Base-by-base conservation (phyloP, 495 filamentous ascomycete species). In the Articulospora tetracladia region DNA sequence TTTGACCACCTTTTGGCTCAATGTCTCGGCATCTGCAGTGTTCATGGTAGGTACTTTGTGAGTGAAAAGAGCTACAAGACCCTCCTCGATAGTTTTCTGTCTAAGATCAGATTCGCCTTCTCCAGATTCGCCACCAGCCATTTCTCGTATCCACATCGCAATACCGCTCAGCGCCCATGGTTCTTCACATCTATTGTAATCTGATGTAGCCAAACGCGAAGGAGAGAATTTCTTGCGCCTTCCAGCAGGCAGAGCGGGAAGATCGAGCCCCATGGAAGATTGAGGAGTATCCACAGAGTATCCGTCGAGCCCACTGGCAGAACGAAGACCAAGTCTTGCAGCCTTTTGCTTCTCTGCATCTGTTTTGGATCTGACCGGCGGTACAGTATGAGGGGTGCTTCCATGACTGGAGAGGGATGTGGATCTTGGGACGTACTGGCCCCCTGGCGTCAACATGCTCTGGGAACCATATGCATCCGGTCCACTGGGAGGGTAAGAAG, bases 41-140 rank as follows among this genome's bases (percentile, higher is more conserved):
- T 99, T 98, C 94, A 99, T 98, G 0, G 93, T 99, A 1, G 95
- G 92, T 1, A 99, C 92, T 72, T 96, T 97, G 74, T 92, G 85
- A 17, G 92, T 96, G 70, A 99, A 98, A 22, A 99, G 76, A 10
- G 86, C 90, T 23, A 97, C 86, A 44, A 98, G 83, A 1, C 89
- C 93, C 55, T 97, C 92, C 30, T 88, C 86, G 48, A 98, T 82
- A 4, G 88, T 85, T 57, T 89, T 86, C 67, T 89, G 82, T 66
- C 88, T 90, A 23, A 99, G 80, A 73, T 99, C 92, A 17, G 77
- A 77, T 56, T 86, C 84, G 17, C 68, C 65, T 58, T 86, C 84
- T 15, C 68, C 68, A 44, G 75, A 78, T 57, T 87, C 85, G 19
- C 92, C 93, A 62, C 96, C 92, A 27, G 90, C 88, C 81, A 98